These are phyloP conservation scores for Neurospora crassa DNA, from an alignment of 2,329 filamentous ascomycete species.

Conservation along the genomic window DNA sequence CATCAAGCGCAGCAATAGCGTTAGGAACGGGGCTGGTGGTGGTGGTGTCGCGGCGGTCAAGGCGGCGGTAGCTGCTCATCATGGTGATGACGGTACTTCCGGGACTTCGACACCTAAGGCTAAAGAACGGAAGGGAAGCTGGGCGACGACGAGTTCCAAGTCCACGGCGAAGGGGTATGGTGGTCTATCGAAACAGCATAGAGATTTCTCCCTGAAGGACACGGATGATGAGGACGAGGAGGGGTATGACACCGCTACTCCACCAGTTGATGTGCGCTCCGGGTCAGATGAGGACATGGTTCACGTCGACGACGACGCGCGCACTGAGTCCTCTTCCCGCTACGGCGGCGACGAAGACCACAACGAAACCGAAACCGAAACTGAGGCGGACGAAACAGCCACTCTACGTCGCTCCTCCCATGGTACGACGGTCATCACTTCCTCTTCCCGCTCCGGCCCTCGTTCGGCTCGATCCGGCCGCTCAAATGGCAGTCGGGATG, in stretches of 20 bases:
- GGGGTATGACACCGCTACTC: background rate
- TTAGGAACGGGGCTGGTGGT: slow-evolving; percentile 48
- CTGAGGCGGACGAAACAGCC: slow-evolving; percentile 19
- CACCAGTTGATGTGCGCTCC: background rate
- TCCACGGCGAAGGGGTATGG: slow-evolving; percentile 34
- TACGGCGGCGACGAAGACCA: slow-evolving; percentile 22
- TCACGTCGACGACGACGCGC: slow-evolving; percentile 6
- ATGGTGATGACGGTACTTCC: background rate
- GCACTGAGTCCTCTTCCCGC: slow-evolving; percentile 5
- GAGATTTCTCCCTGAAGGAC: slow-evolving; percentile 40
- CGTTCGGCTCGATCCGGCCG: background rate
- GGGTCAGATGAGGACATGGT: background rate
- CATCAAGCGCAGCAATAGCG: slow-evolving; percentile 67
- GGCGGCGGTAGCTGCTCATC: slow-evolving; percentile 54
- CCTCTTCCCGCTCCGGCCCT: slow-evolving; percentile 3
- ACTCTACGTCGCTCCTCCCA: slow-evolving; percentile 39
- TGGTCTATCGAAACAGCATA: slow-evolving; percentile 46
- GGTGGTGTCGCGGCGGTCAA: slow-evolving; percentile 45
- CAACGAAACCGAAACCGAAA: slow-evolving; percentile 43
- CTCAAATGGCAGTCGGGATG: background rate
- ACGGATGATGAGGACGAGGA: slow-evolving; percentile 16
- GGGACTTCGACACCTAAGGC: background rate
- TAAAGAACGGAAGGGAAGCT: background rate
- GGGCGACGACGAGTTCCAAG: slow-evolving; percentile 8
- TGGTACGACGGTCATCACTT: slow-evolving; percentile 35